Evolutionary conservation across 495 filamentous ascomycete genomes (phyloP).

Genomic region (Talaromyces ruber): DNA sequence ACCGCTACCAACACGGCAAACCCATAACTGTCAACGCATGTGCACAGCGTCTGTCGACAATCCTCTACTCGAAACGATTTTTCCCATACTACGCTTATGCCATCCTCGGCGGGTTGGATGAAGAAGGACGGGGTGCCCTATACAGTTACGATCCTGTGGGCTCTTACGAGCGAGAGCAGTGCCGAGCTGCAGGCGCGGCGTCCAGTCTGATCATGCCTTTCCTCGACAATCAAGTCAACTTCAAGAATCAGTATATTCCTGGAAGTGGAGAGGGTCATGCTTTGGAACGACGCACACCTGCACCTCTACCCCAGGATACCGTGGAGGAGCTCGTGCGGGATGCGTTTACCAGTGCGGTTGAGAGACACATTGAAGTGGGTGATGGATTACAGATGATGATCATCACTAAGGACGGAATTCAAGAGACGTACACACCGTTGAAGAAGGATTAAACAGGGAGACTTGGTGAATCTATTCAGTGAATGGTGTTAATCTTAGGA

Average conservation of each 20-base stretch:
- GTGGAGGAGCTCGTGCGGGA: constrained; percentile 88
- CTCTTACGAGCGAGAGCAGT: constrained; percentile 92
- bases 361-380: constrained; percentile 97
- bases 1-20: constrained; percentile 90
- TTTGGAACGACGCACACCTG: constrained; percentile 53
- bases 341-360: constrained; percentile 94
- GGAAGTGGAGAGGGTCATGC: constrained; percentile 79
- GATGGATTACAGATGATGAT: constrained; percentile 94
- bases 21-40: constrained; percentile 87
- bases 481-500: constrained; percentile 3
- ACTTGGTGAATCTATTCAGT: constrained; percentile 14
- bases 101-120: constrained; percentile 88
- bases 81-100: constrained; percentile 96
- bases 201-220: constrained; percentile 98
- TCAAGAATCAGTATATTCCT: constrained; percentile 96
- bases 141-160: constrained; percentile 98
- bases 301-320: constrained; percentile 56
- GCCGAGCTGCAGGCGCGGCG: constrained; percentile 90
- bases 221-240: constrained; percentile 98
- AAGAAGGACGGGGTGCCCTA: constrained; percentile 86
- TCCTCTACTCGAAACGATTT: constrained; percentile 94
- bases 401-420: constrained; percentile 76
- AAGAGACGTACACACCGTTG: constrained; percentile 74
- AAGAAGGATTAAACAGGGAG: constrained; percentile 69
- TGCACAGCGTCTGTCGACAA: constrained; percentile 85